Conservation (phyloP, 2,329 filamentous ascomycete species). For the Scytalidium sp. region DNA sequence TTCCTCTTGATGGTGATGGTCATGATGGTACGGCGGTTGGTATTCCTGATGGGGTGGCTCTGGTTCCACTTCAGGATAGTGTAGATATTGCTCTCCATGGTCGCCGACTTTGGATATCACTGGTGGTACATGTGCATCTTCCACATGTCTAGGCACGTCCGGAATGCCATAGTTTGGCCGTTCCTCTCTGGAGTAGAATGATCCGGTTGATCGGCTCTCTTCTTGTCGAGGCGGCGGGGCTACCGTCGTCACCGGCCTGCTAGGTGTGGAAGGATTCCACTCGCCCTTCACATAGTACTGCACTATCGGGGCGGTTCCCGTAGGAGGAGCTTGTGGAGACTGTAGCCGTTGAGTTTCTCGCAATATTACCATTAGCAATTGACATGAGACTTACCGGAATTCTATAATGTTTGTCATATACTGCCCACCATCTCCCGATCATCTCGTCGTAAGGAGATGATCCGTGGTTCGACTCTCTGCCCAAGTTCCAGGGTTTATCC, state of each 20-base stretch:
- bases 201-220: too few relatives aligned
- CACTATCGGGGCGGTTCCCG: conserved; percentile 21
- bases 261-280: conserved; percentile 16
- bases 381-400: conserved; percentile 36
- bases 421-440: conserved; percentile 86
- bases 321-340: conserved; percentile 17
- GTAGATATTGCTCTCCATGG: too few relatives aligned
- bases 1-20: conserved; percentile 15
- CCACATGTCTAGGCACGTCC: conserved; percentile 10
- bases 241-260: background rate
- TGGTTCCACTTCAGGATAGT: background rate
- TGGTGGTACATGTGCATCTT: conserved; percentile 26
- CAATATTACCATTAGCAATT: background rate
- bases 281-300: conserved; percentile 31
- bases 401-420: conserved; percentile 84
- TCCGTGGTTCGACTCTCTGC: conserved; percentile 51
- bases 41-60: background rate
- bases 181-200: background rate
- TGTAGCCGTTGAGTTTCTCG: conserved; percentile 3
- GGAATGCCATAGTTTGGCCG: background rate
- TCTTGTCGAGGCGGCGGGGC: background rate
- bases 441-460: conserved; percentile 76
- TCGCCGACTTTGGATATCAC: conserved; percentile 17
- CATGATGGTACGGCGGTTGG: conserved; percentile 9
- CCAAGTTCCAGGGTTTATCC: conserved; percentile 82